Percentiles rank a stretch among this genome's conserved stretches.
These are phyloP conservation scores for Dendrobium catenatum DNA, from an alignment of 106 monocot species.

Conservation along the genomic window DNA sequence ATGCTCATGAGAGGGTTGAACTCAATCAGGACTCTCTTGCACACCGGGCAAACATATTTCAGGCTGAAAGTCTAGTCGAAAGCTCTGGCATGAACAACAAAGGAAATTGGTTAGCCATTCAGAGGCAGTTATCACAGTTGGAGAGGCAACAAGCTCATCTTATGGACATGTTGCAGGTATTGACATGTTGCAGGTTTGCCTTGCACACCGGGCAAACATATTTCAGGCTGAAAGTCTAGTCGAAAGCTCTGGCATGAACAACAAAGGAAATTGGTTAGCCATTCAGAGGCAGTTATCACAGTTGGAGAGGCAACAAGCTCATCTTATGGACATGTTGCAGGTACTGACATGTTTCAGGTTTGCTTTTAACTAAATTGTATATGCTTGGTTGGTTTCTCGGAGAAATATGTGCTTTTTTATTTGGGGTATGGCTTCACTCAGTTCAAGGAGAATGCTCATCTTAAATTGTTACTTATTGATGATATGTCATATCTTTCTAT, in stretches of 20 bases:
- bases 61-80: conserved; percentile 42
- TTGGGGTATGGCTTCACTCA: too few relatives aligned
- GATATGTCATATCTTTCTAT: too few relatives aligned
- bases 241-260: conserved; percentile 51
- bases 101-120: conserved; percentile 79
- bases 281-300: conserved; percentile 89
- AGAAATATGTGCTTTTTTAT: background rate
- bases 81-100: conserved; percentile 50
- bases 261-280: conserved; percentile 71
- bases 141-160: conserved; percentile 91
- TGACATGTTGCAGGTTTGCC: conserved; percentile 95
- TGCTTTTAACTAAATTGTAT: conserved; percentile 3
- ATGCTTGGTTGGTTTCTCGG: background rate
- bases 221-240: conserved; percentile 31
- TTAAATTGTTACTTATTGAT: too few relatives aligned
- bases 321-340: conserved; percentile 95
- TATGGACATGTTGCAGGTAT: conserved; percentile 94
- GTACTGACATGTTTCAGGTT: conserved; percentile 91
- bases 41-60: conserved; percentile 25
- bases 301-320: conserved; percentile 86
- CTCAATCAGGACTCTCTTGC: conserved; percentile 29
- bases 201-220: conserved; percentile 23
- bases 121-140: conserved; percentile 79
- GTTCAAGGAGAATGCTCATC: too few relatives aligned
- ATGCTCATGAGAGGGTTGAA: conserved; percentile 51